Evolutionary conservation across 2,329 filamentous ascomycete genomes (phyloP).

Genomic region (Alternaria sp.): DNA sequence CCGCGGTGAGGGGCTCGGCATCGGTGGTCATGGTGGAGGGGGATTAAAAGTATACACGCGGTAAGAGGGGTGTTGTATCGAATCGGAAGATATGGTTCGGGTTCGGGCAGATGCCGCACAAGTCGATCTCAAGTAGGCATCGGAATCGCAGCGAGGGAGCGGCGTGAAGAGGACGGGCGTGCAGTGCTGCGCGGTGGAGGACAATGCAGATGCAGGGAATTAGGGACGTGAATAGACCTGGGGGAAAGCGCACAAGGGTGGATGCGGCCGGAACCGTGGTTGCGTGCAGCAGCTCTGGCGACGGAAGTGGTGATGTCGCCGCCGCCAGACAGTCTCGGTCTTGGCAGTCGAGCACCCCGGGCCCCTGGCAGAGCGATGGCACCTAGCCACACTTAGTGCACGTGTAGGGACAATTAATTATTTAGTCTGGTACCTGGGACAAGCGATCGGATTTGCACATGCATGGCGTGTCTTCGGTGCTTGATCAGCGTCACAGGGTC

Average conservation of each 20-base stretch:
- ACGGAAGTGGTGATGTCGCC: slow-evolving; percentile 14
- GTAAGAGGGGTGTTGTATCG: neutral
- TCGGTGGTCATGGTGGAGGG: slow-evolving; percentile 30
- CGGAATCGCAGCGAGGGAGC: slow-evolving; percentile 5
- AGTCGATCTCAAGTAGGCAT: slow-evolving; percentile 35
- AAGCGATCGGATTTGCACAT: neutral
- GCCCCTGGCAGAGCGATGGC: slow-evolving; percentile 10
- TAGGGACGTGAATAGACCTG: neutral
- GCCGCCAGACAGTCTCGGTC: neutral
- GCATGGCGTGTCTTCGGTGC: neutral
- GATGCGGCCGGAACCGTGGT: slow-evolving; percentile 1
- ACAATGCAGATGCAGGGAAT: neutral
- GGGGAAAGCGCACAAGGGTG: neutral
- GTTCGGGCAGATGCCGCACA: slow-evolving; percentile 28
- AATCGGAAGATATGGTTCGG: neutral
- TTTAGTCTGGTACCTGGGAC: neutral
- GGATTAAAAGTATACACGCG: slow-evolving; percentile 1
- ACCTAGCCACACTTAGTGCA: neutral
- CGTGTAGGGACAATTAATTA: neutral
- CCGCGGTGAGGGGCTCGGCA: slow-evolving; percentile 18
- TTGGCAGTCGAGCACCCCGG: slow-evolving; percentile 6
- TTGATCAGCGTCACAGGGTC: neutral
- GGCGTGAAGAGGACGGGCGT: neutral
- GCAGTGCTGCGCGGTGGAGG: neutral
- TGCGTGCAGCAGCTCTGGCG: neutral